These are phyloP conservation scores for Sambucus nigra DNA, from an alignment of 129 eudicot species.

Conservation along the genomic window DNA sequence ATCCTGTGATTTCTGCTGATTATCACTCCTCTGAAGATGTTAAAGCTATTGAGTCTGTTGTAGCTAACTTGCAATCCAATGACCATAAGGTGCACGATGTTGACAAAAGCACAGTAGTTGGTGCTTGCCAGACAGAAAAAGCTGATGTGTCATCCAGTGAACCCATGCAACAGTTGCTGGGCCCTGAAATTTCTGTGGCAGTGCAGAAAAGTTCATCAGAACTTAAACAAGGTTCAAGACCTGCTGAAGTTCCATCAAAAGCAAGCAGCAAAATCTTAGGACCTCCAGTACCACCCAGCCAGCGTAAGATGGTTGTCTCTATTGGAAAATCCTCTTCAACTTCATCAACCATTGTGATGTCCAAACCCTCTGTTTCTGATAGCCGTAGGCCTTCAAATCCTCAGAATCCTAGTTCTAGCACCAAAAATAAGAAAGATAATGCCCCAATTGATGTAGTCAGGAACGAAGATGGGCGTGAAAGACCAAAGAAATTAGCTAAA, in stretches of 20 bases:
- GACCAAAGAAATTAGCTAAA: slow-evolving; percentile 36
- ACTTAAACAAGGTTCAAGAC: slow-evolving; percentile 23
- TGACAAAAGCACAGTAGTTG: slow-evolving; percentile 22
- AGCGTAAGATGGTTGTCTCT: slow-evolving; percentile 44
- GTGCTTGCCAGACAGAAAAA: slow-evolving; percentile 19
- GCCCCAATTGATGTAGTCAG: slow-evolving; percentile 12
- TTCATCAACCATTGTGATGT: slow-evolving; percentile 13
- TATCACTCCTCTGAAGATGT: slow-evolving; percentile 18
- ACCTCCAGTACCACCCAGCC: slow-evolving; percentile 28
- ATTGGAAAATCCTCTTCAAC: slow-evolving; percentile 42
- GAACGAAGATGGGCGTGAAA: slow-evolving; percentile 43
- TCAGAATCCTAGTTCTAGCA: slow-evolving; percentile 21
- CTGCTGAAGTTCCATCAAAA: slow-evolving; percentile 26
- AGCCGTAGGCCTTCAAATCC: slow-evolving; percentile 16
- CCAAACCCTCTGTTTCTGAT: slow-evolving; percentile 40
- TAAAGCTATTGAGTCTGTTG: slow-evolving; percentile 16
- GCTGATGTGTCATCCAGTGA: no score
- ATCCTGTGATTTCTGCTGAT: slow-evolving; percentile 15
- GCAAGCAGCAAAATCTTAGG: slow-evolving; percentile 14
- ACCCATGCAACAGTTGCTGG: no score
- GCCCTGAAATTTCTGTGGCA: slow-evolving; percentile 23
- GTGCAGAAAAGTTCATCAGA: slow-evolving; percentile 23
- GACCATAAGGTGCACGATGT: slow-evolving; percentile 23
- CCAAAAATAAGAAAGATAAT: slow-evolving; percentile 33
- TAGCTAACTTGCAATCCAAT: slow-evolving; percentile 13